These are phyloP conservation scores for Dalbergia oliveri DNA, from an alignment of 306 rosid genomes.

Conservation along the genomic window DNA sequence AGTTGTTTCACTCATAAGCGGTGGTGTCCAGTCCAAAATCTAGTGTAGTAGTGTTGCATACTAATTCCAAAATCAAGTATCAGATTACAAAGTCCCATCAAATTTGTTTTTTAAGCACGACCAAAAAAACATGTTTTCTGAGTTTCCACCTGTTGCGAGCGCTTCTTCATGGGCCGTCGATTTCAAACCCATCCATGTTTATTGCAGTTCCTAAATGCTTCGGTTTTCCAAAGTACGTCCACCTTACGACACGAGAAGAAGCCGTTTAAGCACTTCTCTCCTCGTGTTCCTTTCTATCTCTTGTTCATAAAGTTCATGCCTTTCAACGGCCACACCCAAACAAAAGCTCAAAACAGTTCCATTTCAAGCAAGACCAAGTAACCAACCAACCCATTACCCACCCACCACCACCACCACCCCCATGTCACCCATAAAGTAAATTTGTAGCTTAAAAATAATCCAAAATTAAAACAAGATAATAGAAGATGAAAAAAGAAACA, in stretches of 20 bases:
- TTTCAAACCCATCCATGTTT: neutral
- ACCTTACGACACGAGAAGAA: constrained; percentile 37
- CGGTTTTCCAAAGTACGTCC: constrained; percentile 44
- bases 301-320: constrained; percentile 54
- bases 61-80: constrained; percentile 41
- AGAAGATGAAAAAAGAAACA: neutral
- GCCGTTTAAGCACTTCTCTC: constrained; percentile 26
- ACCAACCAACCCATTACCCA: neutral
- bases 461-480: neutral
- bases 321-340: constrained; percentile 56
- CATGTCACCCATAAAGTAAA: neutral
- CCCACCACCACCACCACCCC: neutral
- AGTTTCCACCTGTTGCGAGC: too few species aligned
- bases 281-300: neutral
- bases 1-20: neutral
- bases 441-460: neutral
- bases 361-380: constrained; percentile 38
- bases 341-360: constrained; percentile 43
- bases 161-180: constrained; percentile 23
- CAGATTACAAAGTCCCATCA: neutral
- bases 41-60: constrained; percentile 5
- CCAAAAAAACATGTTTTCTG: too few species aligned
- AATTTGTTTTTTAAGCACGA: neutral
- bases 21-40: constrained; percentile 39
- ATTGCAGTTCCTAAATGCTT: constrained; percentile 32